A percentile compares a stretch with the other conserved stretches of the same genome.
These are phyloP conservation scores for Paecilomyces variotii DNA, from an alignment of 2,329 filamentous ascomycete species.

Conservation along the genomic window DNA sequence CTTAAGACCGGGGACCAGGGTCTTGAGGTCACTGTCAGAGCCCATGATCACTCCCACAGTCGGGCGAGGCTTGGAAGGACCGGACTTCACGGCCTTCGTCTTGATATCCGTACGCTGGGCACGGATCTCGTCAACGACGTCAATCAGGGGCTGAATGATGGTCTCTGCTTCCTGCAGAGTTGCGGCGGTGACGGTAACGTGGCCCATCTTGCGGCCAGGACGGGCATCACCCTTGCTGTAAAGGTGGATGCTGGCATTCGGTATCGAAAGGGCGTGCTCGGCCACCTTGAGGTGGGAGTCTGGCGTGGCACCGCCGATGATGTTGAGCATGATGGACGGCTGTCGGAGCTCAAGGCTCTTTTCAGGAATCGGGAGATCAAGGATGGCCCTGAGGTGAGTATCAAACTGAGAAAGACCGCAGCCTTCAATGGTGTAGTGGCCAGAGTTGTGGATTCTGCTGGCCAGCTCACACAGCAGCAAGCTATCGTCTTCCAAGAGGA, in stretches of 20 bases:
- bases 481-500: slow-evolving; percentile 64
- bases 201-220: slow-evolving; percentile 87
- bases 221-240: slow-evolving; percentile 84
- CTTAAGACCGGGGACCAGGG: slow-evolving; percentile 37
- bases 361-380: slow-evolving; percentile 57
- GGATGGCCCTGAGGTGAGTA: slow-evolving; percentile 77
- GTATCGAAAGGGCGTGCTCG: slow-evolving; percentile 48
- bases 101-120: slow-evolving; percentile 40
- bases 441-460: slow-evolving; percentile 79
- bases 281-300: slow-evolving; percentile 54
- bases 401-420: slow-evolving; percentile 87
- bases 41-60: slow-evolving; percentile 42
- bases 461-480: slow-evolving; percentile 83
- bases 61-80: slow-evolving; percentile 24
- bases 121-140: slow-evolving; percentile 72
- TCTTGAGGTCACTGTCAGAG: slow-evolving; percentile 40
- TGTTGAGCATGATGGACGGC: slow-evolving; percentile 48
- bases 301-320: slow-evolving; percentile 50
- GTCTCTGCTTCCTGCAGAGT: slow-evolving; percentile 61
- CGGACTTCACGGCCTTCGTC: slow-evolving; percentile 23
- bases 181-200: slow-evolving; percentile 71
- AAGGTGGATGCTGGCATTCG: slow-evolving; percentile 64
- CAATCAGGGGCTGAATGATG: slow-evolving; percentile 62
- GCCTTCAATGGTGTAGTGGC: slow-evolving; percentile 91
- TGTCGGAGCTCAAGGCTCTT: slow-evolving; percentile 39